A percentile compares a stretch with the other conserved stretches of the same genome.
These are phyloP conservation scores for Ustilago sp. DNA, from an alignment of 1,284 basidiomycete species.

Conservation along the genomic window DNA sequence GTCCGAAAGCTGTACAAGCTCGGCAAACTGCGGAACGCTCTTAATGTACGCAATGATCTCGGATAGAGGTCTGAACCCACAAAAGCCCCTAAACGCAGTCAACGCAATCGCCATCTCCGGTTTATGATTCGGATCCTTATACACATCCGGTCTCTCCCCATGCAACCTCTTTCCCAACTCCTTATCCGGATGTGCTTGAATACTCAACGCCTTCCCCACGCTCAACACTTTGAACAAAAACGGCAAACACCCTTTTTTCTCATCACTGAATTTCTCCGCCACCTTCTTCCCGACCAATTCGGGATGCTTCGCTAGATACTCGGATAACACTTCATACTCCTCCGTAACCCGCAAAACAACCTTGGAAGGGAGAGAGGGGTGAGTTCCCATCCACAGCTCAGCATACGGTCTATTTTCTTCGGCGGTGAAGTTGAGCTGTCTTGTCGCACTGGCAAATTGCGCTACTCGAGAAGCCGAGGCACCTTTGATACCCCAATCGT, in stretches of 20 bases:
- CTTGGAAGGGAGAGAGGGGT: conserved; percentile 85
- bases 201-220: conserved; percentile 92
- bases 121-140: conserved; percentile 95
- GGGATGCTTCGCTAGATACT: conserved; percentile 47
- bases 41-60: conserved; percentile 79
- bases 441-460: conserved; percentile 53
- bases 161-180: conserved; percentile 82
- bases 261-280: conserved; percentile 29
- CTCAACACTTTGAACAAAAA: conserved; percentile 74
- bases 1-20: conserved; percentile 54
- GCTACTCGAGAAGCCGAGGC: conserved; percentile 51
- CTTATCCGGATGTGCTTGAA: conserved; percentile 98
- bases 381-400: conserved; percentile 93
- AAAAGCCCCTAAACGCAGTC: conserved; percentile 89
- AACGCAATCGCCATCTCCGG: conserved; percentile 98
- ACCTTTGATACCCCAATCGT: conserved; percentile 67
- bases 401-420: conserved; percentile 59
- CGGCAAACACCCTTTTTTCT: conserved; percentile 52
- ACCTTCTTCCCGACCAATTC: conserved; percentile 53
- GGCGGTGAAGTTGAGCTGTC: conserved; percentile 39
- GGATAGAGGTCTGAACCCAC: conserved; percentile 85
- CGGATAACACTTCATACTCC: conserved; percentile 30
- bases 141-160: conserved; percentile 81
- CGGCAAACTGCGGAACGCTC: conserved; percentile 81
- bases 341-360: conserved; percentile 64